These are phyloP conservation scores for Lactifluus echinatus DNA, from an alignment of 768 basidiomycete genomes.

Conservation along the genomic window DNA sequence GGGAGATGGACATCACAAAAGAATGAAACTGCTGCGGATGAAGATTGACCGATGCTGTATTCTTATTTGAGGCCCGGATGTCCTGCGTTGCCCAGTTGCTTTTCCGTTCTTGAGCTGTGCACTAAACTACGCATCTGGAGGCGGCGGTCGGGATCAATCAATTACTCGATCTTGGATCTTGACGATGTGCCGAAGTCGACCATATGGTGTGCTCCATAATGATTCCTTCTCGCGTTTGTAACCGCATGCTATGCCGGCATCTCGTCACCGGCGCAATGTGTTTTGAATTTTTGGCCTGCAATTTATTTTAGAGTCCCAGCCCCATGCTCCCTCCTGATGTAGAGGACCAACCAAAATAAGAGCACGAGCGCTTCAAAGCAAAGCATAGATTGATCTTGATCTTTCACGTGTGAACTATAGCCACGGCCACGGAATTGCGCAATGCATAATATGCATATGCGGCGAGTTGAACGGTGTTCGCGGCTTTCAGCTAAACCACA, in stretches of 20 bases:
- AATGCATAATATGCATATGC: too few species aligned
- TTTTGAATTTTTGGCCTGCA: too few species aligned
- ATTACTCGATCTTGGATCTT: background rate
- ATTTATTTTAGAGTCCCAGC: too few species aligned
- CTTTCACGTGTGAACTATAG: too few species aligned
- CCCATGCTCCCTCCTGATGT: background rate
- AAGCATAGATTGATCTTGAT: too few species aligned
- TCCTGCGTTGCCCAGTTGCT: background rate
- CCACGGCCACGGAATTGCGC: too few species aligned
- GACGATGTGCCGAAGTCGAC: background rate
- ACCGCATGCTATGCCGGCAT: background rate
- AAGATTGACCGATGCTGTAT: too few species aligned
- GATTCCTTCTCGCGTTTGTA: background rate
- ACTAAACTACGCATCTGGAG: background rate
- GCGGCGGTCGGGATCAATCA: background rate
- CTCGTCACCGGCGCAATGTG: too few species aligned
- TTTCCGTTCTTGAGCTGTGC: background rate
- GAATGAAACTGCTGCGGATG: background rate
- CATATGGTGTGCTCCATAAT: conserved; percentile 5
- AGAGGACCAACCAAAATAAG: too few species aligned
- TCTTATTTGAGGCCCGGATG: background rate
- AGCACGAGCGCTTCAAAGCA: too few species aligned
- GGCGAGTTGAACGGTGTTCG: too few species aligned
- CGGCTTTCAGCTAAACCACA: too few species aligned
- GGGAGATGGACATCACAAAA: conserved; percentile 16